These are phyloP conservation scores for Beauveria sp. DNA, from an alignment of 2,329 filamentous ascomycete species.

Conservation along the genomic window DNA sequence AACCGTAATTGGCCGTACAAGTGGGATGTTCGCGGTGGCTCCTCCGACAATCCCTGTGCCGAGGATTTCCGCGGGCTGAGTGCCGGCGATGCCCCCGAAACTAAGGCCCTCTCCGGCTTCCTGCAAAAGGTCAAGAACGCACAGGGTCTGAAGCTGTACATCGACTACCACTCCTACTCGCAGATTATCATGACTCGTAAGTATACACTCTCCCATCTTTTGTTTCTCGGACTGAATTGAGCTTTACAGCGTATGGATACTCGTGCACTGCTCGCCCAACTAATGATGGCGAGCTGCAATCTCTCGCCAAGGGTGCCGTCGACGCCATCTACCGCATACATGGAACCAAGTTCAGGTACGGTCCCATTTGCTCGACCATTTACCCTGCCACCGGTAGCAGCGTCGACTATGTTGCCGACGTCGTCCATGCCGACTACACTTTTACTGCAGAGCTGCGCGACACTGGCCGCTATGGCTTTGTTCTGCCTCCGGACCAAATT, in stretches of 20 bases:
- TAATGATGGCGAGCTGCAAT: slow-evolving; percentile 40
- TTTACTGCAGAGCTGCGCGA: slow-evolving; percentile 33
- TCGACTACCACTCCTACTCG: slow-evolving; percentile 59
- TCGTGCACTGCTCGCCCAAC: slow-evolving; percentile 40
- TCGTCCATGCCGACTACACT: slow-evolving; percentile 32
- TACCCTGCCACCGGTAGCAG: slow-evolving; percentile 46
- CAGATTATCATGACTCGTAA: slow-evolving; percentile 54
- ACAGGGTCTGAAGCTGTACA: slow-evolving; percentile 51
- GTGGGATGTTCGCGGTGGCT: slow-evolving; percentile 43
- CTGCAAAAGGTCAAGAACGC: slow-evolving; percentile 23
- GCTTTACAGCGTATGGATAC: slow-evolving; percentile 52
- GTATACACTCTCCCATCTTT: slow-evolving; percentile 27
- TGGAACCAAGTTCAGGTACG: slow-evolving; percentile 33
- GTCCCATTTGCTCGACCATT: slow-evolving; percentile 53
- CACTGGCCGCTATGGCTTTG: slow-evolving; percentile 33
- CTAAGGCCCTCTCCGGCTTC: slow-evolving; percentile 35
- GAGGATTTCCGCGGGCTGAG: slow-evolving; percentile 39
- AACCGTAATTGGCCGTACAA: slow-evolving; percentile 54
- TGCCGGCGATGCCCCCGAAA: slow-evolving; percentile 44
- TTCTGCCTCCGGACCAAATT: slow-evolving; percentile 36
- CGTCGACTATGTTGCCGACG: slow-evolving; percentile 38
- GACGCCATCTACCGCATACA: slow-evolving; percentile 41
- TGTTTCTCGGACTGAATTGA: slow-evolving; percentile 38
- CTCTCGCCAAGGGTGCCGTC: slow-evolving; percentile 40
- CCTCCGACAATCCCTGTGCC: slow-evolving; percentile 43